These are phyloP conservation scores for Phialemonium atrogriseum DNA, from an alignment of 2,329 filamentous ascomycete species.

Conservation along the genomic window DNA sequence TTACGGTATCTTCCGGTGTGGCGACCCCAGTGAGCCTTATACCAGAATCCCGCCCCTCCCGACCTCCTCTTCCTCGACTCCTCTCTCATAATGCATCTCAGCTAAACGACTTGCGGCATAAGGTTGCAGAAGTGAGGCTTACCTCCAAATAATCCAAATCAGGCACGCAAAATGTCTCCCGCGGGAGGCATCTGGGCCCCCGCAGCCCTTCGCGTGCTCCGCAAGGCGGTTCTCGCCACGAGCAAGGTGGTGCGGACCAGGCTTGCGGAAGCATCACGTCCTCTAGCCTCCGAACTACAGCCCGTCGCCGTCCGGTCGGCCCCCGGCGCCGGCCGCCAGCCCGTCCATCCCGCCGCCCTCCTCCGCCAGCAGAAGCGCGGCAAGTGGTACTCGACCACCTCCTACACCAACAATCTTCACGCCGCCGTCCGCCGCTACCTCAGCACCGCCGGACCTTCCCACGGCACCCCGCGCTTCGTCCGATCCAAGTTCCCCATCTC, in stretches of 20 bases:
- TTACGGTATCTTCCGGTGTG: too few relatives aligned
- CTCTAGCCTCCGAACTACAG: slow-evolving; percentile 35
- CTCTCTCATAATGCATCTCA: too few relatives aligned
- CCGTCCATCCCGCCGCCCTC: slow-evolving; percentile 42
- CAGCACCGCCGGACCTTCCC: slow-evolving; percentile 30
- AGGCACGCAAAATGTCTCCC: slow-evolving; percentile 40
- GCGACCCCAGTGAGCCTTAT: too few relatives aligned
- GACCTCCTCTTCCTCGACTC: too few relatives aligned
- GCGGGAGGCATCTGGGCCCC: slow-evolving; percentile 50
- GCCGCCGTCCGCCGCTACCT: slow-evolving; percentile 42
- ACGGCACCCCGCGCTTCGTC: slow-evolving; percentile 30
- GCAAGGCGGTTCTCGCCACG: slow-evolving; percentile 33
- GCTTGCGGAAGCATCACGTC: slow-evolving; percentile 33
- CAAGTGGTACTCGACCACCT: slow-evolving; percentile 39
- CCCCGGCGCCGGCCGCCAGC: slow-evolving; percentile 33
- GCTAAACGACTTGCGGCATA: slow-evolving; percentile 4
- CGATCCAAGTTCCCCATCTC: slow-evolving; percentile 41
- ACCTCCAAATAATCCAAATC: slow-evolving; percentile 10
- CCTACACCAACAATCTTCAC: slow-evolving; percentile 34
- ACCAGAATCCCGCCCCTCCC: too few relatives aligned
- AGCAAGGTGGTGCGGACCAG: slow-evolving; percentile 42
- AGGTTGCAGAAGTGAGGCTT: slow-evolving; percentile 3
- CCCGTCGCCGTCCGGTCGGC: slow-evolving; percentile 33
- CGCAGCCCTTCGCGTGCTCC: slow-evolving; percentile 45
- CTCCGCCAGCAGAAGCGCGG: slow-evolving; percentile 41